These are phyloP conservation scores for Volvariella volvacea DNA, from an alignment of 1,284 basidiomycete genomes.

Conservation along the genomic window DNA sequence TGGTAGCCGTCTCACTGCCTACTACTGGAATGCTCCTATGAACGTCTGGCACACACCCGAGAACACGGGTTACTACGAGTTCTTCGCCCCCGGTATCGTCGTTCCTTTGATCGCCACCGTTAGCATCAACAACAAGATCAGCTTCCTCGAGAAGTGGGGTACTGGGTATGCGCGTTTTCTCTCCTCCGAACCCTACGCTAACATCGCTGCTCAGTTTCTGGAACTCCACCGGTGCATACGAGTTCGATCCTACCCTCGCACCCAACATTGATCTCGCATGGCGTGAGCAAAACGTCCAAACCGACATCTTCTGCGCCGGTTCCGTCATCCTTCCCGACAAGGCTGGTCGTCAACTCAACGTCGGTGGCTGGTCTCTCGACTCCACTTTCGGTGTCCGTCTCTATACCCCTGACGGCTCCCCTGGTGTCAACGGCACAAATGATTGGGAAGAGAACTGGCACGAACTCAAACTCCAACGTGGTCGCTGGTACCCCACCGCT, in stretches of 20 bases:
- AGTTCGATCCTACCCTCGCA: slow-evolving; percentile 56
- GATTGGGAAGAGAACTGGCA: slow-evolving; percentile 62
- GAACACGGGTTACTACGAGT: slow-evolving; percentile 64
- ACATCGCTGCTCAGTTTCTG: slow-evolving; percentile 26
- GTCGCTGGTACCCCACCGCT: slow-evolving; percentile 68
- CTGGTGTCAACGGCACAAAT: slow-evolving; percentile 56
- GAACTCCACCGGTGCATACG: slow-evolving; percentile 73
- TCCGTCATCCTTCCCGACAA: slow-evolving; percentile 68
- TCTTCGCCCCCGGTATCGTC: slow-evolving; percentile 33
- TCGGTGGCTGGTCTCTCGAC: slow-evolving; percentile 56
- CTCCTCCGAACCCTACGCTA: background rate
- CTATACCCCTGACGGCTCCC: slow-evolving; percentile 51
- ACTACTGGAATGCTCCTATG: slow-evolving; percentile 53
- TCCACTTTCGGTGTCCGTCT: slow-evolving; percentile 66
- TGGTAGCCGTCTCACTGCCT: slow-evolving; percentile 40
- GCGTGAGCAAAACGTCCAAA: slow-evolving; percentile 67
- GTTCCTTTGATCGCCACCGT: slow-evolving; percentile 68
- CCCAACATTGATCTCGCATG: slow-evolving; percentile 51
- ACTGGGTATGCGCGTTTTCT: slow-evolving; percentile 25
- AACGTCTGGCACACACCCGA: slow-evolving; percentile 57
- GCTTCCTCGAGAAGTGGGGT: slow-evolving; percentile 63
- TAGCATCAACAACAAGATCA: slow-evolving; percentile 72
- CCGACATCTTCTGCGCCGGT: slow-evolving; percentile 74
- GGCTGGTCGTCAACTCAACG: slow-evolving; percentile 57
- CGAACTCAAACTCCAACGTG: slow-evolving; percentile 45